Base-by-base conservation (phyloP, 345 rosid species). In the Hibiscus syriacus region DNA sequence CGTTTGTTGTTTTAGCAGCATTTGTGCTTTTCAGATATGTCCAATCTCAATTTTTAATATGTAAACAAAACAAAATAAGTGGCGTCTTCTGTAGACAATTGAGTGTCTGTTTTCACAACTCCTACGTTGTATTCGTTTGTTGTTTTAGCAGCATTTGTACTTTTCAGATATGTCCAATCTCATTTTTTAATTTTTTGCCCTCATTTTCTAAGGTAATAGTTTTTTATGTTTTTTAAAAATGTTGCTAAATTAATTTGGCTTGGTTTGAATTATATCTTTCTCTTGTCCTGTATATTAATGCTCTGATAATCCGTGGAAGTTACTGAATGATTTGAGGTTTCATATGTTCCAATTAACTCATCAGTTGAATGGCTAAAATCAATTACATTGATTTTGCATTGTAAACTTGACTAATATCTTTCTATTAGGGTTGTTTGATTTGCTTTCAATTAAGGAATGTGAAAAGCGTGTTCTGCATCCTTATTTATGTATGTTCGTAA, bases 1-100 rank as follows among this genome's bases (percentile, higher is more conserved):
- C 39, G 14, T 46, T 64, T 64, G 41, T 27, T n/a, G 16, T 66
- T 66, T 50, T 27, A 32, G 39, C 58, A n/a, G 58, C 17, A 66
- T 10, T 17, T 30, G 14, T 17, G 16, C 30, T 49, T 30, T 17
- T 50, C n/a, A 5, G n/a, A 30, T 30, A 7, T 5, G 13, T 32
- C 23, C 27, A 6, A 9, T 62, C n/a, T 36, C 17, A 41, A 41
- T n/a, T n/a, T n/a, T n/a, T n/a, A n/a, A 13, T 11, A 54, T 62
- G 20, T 39, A 49, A 49, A 19, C 27, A 3, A 17, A 56, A 20
- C 0, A 19, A 12, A 11, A 16, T 12, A 17, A 30, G n/a, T 52
- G 49, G 46, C 16, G 1, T 27, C 56, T 49, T n/a, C 29, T 26
- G 4, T 25, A 8, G 20, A 43, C 6, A 64, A 26, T 45, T n/a